These are phyloP conservation scores for Penicillium verhagenii DNA, from an alignment of 495 filamentous ascomycete species.

Conservation along the genomic window DNA sequence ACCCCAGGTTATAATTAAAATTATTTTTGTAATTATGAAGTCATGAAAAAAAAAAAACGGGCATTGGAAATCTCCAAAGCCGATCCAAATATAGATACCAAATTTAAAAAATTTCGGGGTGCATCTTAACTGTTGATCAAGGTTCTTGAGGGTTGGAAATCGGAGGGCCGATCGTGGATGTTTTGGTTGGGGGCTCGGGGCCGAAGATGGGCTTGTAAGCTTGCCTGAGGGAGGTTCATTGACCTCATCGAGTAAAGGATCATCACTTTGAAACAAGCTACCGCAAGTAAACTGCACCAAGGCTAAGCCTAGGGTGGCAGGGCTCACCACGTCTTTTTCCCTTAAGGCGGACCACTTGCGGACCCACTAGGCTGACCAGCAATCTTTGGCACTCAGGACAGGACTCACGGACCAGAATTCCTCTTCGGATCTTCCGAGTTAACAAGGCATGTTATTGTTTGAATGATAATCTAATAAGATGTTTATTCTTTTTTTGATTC, in stretches of 20 bases:
- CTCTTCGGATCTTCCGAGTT: not conserved
- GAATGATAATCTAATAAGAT: too few species aligned
- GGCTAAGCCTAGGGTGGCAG: slow-evolving; percentile 12
- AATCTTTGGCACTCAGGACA: slow-evolving; percentile 1
- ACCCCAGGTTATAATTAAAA: too few species aligned
- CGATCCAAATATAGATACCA: slow-evolving; percentile 4
- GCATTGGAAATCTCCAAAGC: too few species aligned
- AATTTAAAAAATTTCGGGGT: not conserved
- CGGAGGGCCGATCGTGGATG: slow-evolving; percentile 1
- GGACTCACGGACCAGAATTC: not conserved
- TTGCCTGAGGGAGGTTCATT: slow-evolving; percentile 7
- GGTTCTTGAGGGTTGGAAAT: slow-evolving; percentile 4
- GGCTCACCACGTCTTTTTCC: slow-evolving; percentile 1
- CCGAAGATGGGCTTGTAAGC: not conserved
- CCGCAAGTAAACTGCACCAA: slow-evolving; percentile 9
- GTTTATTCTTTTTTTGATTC: too few species aligned
- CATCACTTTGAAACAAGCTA: slow-evolving; percentile 24
- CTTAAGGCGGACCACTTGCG: slow-evolving; percentile 11
- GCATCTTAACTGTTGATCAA: not conserved
- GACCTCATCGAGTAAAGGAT: slow-evolving; percentile 17
- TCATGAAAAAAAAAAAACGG: too few species aligned
- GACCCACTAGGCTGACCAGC: slow-evolving; percentile 20
- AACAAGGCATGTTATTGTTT: not conserved
- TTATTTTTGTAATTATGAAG: too few species aligned
- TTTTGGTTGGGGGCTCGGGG: slow-evolving; percentile 1